Evolutionary conservation across 768 basidiomycete genomes (phyloP), one percentile per base, ranked within the genome.

Genomic region (Termitomyces bulborhizus): DNA sequence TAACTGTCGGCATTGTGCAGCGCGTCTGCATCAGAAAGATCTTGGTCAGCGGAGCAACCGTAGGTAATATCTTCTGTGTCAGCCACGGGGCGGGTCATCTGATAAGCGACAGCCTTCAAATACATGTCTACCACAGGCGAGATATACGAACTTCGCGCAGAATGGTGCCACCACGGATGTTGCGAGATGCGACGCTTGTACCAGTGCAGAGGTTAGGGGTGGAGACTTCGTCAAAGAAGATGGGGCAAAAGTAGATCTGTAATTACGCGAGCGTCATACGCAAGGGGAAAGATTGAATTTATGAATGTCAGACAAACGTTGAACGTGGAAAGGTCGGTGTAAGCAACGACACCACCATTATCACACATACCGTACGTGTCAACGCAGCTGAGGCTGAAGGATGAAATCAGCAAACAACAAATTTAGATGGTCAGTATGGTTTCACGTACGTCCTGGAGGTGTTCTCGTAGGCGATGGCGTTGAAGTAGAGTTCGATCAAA

Each of bases 221-320:
- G 8, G 74, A 32, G 16, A 76, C 73, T 61, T 79, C 72, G 54
- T 71, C 70, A 71, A 74, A 79, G 72, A 79, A 78, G 59, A 74
- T 66, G 59, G 62, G 64, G 68, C 77, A 78, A 66, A 60, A 76
- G 68, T 77, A 78, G 62, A 79, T 74, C 74, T 75, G 55, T 8
- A 39, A 31, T 39, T 1, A 15, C 13, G 26, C 3, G 12, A 36
- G 32, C 12, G n/a, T 7, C 26, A 21, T 41, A 31, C n/a, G 37
- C 3, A 15, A n/a, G 4, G 9, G 4, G n/a, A 21, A 27, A 26
- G 1, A 4, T 6, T 2, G 7, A 4, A 6, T 6, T 0, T 3
- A 13, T 31, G 11, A 32, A 4, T 29, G 9, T 8, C 2, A 18
- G 18, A 62, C 68, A 40, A 41, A 74, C 72, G 64, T 77, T 74